A percentile compares a stretch with the other conserved stretches of the same genome.
These are phyloP conservation scores for Cladosporium sp. DNA, from an alignment of 2,329 filamentous ascomycete species.

Conservation along the genomic window DNA sequence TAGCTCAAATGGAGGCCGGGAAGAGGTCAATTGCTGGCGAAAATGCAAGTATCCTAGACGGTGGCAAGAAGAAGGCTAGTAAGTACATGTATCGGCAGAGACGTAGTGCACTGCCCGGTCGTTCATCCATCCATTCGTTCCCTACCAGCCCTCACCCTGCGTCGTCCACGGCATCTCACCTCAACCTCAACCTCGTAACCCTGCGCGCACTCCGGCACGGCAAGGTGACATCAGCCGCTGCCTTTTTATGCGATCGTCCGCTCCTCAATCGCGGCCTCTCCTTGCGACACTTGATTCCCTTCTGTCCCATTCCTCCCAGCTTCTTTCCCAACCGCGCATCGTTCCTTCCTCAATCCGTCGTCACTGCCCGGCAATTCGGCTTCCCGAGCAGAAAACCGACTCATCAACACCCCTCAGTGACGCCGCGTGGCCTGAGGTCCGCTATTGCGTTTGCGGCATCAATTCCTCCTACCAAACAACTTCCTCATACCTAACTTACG, in stretches of 20 bases:
- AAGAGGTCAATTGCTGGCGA: neutral
- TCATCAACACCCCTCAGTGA: no score
- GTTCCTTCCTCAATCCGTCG: constrained; percentile 3
- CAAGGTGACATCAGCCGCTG: constrained; percentile 11
- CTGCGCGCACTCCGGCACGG: constrained; percentile 7
- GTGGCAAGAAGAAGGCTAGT: no score
- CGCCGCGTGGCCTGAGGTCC: constrained; percentile 6
- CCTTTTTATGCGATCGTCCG: constrained; percentile 3
- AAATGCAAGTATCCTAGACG: constrained; percentile 3
- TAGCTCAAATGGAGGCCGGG: neutral
- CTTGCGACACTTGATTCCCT: constrained; percentile 1
- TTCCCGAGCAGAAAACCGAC: neutral
- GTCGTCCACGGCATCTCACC: neutral
- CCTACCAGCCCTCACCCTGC: constrained; percentile 12
- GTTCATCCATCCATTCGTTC: constrained; percentile 12
- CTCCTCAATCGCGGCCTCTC: neutral
- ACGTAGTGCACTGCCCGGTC: constrained; percentile 3
- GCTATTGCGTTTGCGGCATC: constrained; percentile 6
- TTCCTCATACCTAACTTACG: no score
- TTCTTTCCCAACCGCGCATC: neutral
- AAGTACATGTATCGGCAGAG: no score
- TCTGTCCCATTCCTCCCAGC: constrained; percentile 10
- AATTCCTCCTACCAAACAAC: neutral
- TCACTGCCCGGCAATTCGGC: constrained; percentile 3
- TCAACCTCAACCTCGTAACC: constrained; percentile 9